Base-by-base conservation (phyloP, 1,139 yeast species). In the Blastobotrys capitulatus region DNA sequence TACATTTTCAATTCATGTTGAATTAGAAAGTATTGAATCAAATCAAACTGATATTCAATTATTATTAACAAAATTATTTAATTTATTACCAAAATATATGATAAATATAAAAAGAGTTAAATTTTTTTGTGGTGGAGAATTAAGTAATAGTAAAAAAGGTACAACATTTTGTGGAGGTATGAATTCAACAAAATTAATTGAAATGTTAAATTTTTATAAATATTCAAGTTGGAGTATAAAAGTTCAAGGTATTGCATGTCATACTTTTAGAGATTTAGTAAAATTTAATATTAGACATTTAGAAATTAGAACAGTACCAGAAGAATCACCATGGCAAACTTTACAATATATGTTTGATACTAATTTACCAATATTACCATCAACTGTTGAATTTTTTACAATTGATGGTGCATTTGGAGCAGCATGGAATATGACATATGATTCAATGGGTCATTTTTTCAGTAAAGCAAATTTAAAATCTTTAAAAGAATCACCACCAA, bases 391-490 rank as follows among this genome's bases (percentile, higher is more conserved):
- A 31, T 36, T 37, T 15, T 44, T 44, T 29, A 27, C 38, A 5
- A 37, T 44, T 19, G 47, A 44, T 37, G 47, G 47, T 10, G 47
- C 47, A n/a, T 44, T 37, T 29, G 47, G 47, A 5, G 47, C 47
- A 2, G 42, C 42, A 2, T 44, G 47, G 47, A 44, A 37, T 18
- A 36, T 44, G 42, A 35, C 36, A 8, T 44, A 44, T 19, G 47
- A 44, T 25, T 8, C 40, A 18, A 44, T 44, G 42, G 47, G 47
- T 29, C 18, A 16, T n/a, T 44, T 44, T 38, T 44, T 44, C 29
- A 15, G 41, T 6, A 2, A 5, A 12, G 47, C 47, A 4, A 20
- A 22, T 12, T 29, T 44, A 10, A 6, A 13, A 7, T 25, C 38
- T 26, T 19, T 44, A 36, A 41, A 44, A 38, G 38, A 41, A 7